A percentile compares a stretch with the other conserved stretches of the same genome.
These are phyloP conservation scores for Phylloporus scabripes DNA, from an alignment of 768 basidiomycete genomes.

Conservation along the genomic window DNA sequence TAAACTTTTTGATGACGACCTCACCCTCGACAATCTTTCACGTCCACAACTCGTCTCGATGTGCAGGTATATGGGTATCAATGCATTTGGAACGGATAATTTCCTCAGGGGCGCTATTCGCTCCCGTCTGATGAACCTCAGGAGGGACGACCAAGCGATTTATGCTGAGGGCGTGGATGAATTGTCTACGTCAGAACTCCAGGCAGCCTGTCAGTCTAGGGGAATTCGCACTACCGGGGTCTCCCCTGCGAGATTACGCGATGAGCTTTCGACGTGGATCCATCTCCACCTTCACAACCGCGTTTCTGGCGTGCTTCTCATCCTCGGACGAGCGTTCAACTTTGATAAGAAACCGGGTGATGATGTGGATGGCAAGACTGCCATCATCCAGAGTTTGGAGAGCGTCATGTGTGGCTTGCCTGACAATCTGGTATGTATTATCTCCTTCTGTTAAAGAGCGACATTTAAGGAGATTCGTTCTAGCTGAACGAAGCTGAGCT, in stretches of 20 bases:
- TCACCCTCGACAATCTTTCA: conserved; percentile 96
- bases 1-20: conserved; percentile 94
- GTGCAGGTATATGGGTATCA: conserved; percentile 96
- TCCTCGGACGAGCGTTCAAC: conserved; percentile 92
- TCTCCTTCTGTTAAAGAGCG: no score
- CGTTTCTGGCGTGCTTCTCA: conserved; percentile 89
- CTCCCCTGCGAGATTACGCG: conserved; percentile 81
- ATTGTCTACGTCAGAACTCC: conserved; percentile 86
- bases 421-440: conserved; percentile 75
- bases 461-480: not conserved
- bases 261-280: conserved; percentile 92
- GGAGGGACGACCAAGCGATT: conserved; percentile 92
- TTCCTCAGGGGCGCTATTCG: conserved; percentile 92
- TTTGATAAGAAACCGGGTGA: conserved; percentile 75
- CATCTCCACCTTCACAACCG: conserved; percentile 83
- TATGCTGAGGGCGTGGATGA: conserved; percentile 84
- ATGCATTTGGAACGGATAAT: conserved; percentile 98
- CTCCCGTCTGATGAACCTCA: conserved; percentile 70
- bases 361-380: conserved; percentile 78
- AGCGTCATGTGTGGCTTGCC: conserved; percentile 88
- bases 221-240: conserved; percentile 87
- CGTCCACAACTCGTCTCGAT: conserved; percentile 97
- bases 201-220: conserved; percentile 88
- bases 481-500: conserved; percentile 97
- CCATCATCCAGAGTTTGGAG: conserved; percentile 77